Evolutionary conservation across 164 flowering plant genomes (phyloP), one percentile per base, ranked within the genome.

Genomic region (Sedum album): DNA sequence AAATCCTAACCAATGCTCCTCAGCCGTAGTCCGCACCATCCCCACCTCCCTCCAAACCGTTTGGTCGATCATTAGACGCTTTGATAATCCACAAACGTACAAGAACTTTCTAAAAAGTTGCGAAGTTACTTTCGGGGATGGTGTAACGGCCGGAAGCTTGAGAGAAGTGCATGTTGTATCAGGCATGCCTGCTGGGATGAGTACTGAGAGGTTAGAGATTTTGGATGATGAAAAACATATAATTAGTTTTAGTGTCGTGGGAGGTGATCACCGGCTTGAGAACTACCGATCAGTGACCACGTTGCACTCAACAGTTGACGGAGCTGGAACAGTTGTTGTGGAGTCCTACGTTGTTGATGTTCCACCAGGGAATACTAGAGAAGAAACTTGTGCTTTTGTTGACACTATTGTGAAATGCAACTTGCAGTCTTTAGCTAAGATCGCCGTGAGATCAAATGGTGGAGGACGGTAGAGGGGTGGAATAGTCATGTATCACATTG

Each of bases 31-130:
- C 20, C 31, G 49, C 18, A 42, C 31, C 31, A 44, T 67, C 33
- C 10, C 49, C 23, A 60, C 69, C 35, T 20, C 60, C 53, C n/a
- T 67, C 20, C 15, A 25, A 20, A 7, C 55, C 31, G 69, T 67
- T 9, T 67, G 69, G 69, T 67, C 69, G 2, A 6, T 67, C 30
- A 60, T 67, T 20, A 26, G 69, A 25, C 55, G 69, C 36, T 67
- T 67, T 53, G 69, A 67, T 1, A 67, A 28, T 33, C 69, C 69
- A 7, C 69, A 67, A 30, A 53, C 69, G 33, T 67, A 67, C 31
- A 67, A 67, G 36, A 57, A 67, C 55, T 67, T 67, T 48, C 69
- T 67, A 20, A 67, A 44, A 30, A 67, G 69, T 33, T 67, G 69
- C 69, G 11, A 26, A 20, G 69, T 67, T 20, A 44, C 46, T 44